Evolutionary conservation across 208 protist species (phyloP).

Genomic region (Crithidia expoeki): DNA sequence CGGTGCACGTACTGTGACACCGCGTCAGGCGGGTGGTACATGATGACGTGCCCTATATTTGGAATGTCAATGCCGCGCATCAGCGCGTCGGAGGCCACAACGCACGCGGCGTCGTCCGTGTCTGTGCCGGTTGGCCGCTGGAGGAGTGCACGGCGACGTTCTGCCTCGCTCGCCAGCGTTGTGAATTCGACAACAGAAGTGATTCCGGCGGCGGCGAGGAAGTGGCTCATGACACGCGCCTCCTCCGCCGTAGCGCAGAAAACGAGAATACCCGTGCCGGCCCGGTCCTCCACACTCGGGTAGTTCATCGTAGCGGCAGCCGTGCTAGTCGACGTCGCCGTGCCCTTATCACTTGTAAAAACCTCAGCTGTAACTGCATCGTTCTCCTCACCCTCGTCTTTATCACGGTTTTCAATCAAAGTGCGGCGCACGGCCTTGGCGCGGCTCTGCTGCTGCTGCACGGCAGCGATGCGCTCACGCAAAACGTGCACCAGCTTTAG

Average conservation of each 20-base stretch:
- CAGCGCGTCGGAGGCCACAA: constrained; percentile 87
- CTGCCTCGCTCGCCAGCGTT: constrained; percentile 69
- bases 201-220: constrained; percentile 78
- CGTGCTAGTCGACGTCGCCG: neutral
- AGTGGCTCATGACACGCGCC: constrained; percentile 88
- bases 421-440: constrained; percentile 6
- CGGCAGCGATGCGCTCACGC: constrained; percentile 32
- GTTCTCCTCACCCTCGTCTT: constrained; percentile 28
- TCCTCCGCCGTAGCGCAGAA: constrained; percentile 89
- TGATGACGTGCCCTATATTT: constrained; percentile 88
- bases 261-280: constrained; percentile 74
- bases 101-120: constrained; percentile 32
- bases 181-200: constrained; percentile 81
- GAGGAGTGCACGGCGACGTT: constrained; percentile 76
- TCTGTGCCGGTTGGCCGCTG: constrained; percentile 13
- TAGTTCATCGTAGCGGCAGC: constrained; percentile 33
- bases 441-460: constrained; percentile 5
- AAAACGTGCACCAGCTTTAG: constrained; percentile 81
- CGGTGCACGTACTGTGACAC: constrained; percentile 97
- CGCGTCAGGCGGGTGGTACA: constrained; percentile 86
- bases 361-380: too few species aligned
- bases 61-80: constrained; percentile 93
- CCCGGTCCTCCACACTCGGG: constrained; percentile 54
- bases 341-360: neutral
- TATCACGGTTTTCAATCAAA: constrained; percentile 21